Evolutionary conservation across 306 rosid genomes (phyloP), one percentile per base, ranked within the genome.

Genomic region (Abrus precatorius): DNA sequence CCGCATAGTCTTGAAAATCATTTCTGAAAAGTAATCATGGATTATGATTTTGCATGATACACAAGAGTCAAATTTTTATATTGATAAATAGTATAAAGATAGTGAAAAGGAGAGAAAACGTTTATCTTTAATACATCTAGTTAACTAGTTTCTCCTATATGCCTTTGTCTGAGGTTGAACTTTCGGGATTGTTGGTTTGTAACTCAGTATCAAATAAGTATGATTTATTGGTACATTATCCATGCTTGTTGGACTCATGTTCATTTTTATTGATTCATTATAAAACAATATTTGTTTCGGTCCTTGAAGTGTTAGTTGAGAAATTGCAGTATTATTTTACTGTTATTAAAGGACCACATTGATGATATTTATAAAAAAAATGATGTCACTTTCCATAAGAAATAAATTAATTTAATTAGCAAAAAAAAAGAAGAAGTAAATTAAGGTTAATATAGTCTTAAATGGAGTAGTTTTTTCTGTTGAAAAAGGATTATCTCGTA

Each of bases 1-100:
- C 95, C 8, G 77, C 89, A 9, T 81, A 91, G 2, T 92, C 90
- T 12, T 32, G 10, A 55, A 75, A 91, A 68, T 91, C 87, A 40
- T 76, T 14, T 36, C 92, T 91, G 56, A 29, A 68, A 68, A 14
- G 8, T 4, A 20, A 5, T 64, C 34, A 13, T 43, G 7, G 0
- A 7, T 7, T 7, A 40, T n/a, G 6, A 8, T 3, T 3, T 30
- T 59, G 40, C 2, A 7, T 29, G 40, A 9, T 28, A 29, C 8
- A 28, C 6, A 59, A 29, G 2, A 3, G n/a, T 44, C 4, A 57
- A 29, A 29, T 29, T 30, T 59, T 2, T 9, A 9, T 59, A 6
- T 5, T n/a, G 11, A 7, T 2, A 56, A 56, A 5, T 6, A 7
- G 48, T 44, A 28, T 56, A 27, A 57, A 59, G 30, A 59, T 57